Percentiles rank a stretch among this genome's conserved stretches.
Evolutionary conservation across 2,329 filamentous ascomycete species (phyloP).

Genomic region (Gaeumannomyces sp.): DNA sequence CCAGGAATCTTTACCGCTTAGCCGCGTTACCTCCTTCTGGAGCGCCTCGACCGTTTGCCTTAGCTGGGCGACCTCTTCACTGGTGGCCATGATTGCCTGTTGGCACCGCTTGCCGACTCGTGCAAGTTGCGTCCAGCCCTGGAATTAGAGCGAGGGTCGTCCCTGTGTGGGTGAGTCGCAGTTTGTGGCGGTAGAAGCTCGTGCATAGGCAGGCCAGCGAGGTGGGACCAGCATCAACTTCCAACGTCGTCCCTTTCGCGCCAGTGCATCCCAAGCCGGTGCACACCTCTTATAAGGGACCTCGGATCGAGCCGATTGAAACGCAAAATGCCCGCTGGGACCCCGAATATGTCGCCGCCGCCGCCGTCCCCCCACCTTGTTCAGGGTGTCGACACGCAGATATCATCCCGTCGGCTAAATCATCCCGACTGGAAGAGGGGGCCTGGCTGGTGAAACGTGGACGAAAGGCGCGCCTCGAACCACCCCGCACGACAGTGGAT

Average conservation of each 20-base stretch:
- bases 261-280: neutral
- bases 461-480: neutral
- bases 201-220: no score
- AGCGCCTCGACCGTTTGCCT: conserved; percentile 17
- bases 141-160: no score
- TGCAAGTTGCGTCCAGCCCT: no score
- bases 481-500: neutral
- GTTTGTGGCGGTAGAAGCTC: no score
- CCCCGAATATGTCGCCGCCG: no score
- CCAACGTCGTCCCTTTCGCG: no score
- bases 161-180: no score
- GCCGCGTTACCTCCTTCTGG: conserved; percentile 14
- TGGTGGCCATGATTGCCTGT: neutral
- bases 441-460: no score
- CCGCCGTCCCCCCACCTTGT: no score
- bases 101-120: neutral
- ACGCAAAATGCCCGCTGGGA: neutral
- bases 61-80: conserved; percentile 15
- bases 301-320: neutral
- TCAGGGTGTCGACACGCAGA: neutral
- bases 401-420: neutral
- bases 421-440: neutral
- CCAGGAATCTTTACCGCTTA: conserved; percentile 12
- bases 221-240: no score
- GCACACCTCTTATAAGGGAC: conserved; percentile 4